Base-by-base conservation (phyloP, 768 basidiomycete genomes). In the Suillus placidus region DNA sequence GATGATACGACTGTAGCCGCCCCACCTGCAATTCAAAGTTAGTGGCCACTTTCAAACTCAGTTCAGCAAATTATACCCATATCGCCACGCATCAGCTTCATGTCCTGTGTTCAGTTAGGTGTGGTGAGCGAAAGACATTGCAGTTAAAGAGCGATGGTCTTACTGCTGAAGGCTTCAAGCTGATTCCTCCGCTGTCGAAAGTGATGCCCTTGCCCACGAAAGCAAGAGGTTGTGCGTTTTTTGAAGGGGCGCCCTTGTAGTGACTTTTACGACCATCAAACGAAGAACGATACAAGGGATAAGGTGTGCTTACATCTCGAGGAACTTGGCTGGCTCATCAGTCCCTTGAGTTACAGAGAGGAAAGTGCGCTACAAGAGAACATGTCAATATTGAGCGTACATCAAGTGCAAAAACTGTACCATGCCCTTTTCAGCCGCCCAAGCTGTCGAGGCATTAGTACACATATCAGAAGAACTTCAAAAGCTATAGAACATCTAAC, bases 201-300 rank as follows among this genome's bases (percentile, higher is more conserved):
- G 93, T 94, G 73, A 95, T 89, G 66, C 94, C 94, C 74, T 95
- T 95, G 40, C 94, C 94, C 42, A 95, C 92, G 66, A 93, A 82
- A 3, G 87, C 89, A 16, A 93, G 80, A 4, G 92, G 93, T 62
- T 81, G 81, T 0, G 80, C 87, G 60, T 83, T 77, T 67, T 82
- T 80, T 64, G 82, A 77, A 3, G 84, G 73, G 1, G 86, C 89
- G n/a, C 93, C 93, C 38, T 89, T 88, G 83, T 96, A 96, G 77
- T 91, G 89, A 63, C 92, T 94, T 65, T 6, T 43, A 14, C 6
- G 30, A 60, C 54, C 16, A 49, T 62, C 64, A 66, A 18, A 63
- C 26, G 10, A 23, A 18, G 8, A 40, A 58, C 26, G 9, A 38
- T 38, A 38, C 37, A 14, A 16, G 14, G 20, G 38, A 40, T 8